phyloP scores from a whole-genome alignment of 2,329 filamentous ascomycete species.

The Hypoxylon sp. region DNA sequence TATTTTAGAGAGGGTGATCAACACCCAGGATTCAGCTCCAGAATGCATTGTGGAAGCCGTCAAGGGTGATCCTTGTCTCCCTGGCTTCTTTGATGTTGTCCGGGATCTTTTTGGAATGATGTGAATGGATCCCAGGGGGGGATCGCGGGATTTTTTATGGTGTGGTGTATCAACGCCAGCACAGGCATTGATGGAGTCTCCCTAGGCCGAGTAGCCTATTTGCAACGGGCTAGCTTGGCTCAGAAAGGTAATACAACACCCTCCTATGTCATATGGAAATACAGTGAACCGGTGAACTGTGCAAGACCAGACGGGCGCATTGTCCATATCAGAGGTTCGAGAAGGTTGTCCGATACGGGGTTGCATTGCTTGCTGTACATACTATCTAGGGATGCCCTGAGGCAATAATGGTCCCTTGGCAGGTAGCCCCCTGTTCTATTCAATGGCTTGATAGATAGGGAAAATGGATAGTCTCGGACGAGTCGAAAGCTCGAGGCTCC shows the following conservation, averaged over 20 bases:
- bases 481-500: conserved; percentile 24
- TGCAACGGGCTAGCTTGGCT: conserved; percentile 42
- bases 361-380: conserved; percentile 30
- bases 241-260: conserved; percentile 44
- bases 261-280: conserved; percentile 7
- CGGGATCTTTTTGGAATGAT: conserved; percentile 47
- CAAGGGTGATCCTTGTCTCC: conserved; percentile 47
- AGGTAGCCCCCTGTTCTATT: conserved; percentile 26
- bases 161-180: conserved; percentile 42
- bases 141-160: conserved; percentile 34
- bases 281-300: background rate
- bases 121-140: conserved; percentile 40
- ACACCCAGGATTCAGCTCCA: conserved; percentile 56
- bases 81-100: conserved; percentile 44
- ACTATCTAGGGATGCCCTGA: conserved; percentile 39
- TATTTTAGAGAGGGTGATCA: conserved; percentile 63
- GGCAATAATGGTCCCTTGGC: conserved; percentile 42
- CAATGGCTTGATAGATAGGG: conserved; percentile 38
- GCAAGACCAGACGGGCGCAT: conserved; percentile 22
- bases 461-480: conserved; percentile 42
- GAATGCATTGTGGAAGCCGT: conserved; percentile 45
- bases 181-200: conserved; percentile 39
- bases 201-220: conserved; percentile 28
- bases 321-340: conserved; percentile 42
- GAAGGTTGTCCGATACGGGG: conserved; percentile 44